Evolutionary conservation across 345 rosid genomes (phyloP).

Genomic region (Theobroma cacao): DNA sequence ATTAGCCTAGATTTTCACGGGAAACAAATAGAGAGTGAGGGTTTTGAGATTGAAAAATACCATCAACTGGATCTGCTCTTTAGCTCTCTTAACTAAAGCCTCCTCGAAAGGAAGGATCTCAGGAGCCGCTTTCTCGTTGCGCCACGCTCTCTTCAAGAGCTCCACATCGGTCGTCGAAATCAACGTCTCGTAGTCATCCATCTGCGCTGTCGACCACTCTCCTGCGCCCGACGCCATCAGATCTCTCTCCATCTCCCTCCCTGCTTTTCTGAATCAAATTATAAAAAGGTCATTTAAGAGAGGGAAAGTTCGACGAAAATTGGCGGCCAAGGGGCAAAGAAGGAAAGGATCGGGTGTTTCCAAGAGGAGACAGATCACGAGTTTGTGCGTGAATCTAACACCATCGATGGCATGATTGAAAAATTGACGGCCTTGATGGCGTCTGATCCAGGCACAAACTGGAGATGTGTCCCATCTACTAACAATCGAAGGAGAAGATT

Average conservation of each 20-base stretch:
- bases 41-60: slow-evolving; percentile 23
- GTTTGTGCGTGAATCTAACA: slow-evolving; percentile 42
- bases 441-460: slow-evolving; percentile 29
- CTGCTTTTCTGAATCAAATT: neutral
- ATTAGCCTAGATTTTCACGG: neutral
- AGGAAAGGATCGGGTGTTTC: neutral
- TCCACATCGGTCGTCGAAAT: slow-evolving; percentile 68
- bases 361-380: slow-evolving; percentile 19
- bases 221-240: slow-evolving; percentile 39
- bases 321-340: slow-evolving; percentile 6
- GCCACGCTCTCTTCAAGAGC: slow-evolving; percentile 69
- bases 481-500: neutral
- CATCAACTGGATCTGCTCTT: slow-evolving; percentile 61
- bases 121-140: slow-evolving; percentile 94
- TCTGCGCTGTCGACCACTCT: slow-evolving; percentile 20
- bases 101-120: slow-evolving; percentile 69
- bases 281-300: neutral
- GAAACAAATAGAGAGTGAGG: neutral
- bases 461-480: slow-evolving; percentile 11
- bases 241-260: neutral
- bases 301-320: neutral
- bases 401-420: neutral
- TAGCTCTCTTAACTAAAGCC: slow-evolving; percentile 49
- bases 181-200: slow-evolving; percentile 54
- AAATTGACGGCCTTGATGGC: slow-evolving; percentile 23